Base-by-base conservation (phyloP, 805 yeast genomes). In the Metschnikowia gelsemii region DNA sequence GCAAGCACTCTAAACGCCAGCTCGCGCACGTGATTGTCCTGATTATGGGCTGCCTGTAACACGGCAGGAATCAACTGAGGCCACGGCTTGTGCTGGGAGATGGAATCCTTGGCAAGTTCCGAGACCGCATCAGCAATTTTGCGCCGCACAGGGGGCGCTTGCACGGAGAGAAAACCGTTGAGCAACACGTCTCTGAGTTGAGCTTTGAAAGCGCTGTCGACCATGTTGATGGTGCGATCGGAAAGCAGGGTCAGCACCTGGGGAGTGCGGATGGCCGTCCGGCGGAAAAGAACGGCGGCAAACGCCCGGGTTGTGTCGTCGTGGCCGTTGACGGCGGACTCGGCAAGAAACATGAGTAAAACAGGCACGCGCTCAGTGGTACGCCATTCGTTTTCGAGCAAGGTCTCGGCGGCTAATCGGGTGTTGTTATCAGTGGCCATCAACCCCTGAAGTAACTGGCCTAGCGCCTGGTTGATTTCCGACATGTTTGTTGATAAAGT, bases 111-210 rank as follows among this genome's bases (percentile, higher is more conserved):
- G 55, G 96, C 95, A 33, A 91, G 79, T 64, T 90, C 98, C 1
- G 97, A 87, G 35, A 93, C 84, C 7, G 96, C 95, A 69, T 93
- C 99, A 2, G 96, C 82, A 35, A 93, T 69, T 59, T 91, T 93
- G 63, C 91, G 96, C 59, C 97, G 81, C 23, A 88, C 88, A 48
- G 78, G 79, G 47, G 79, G 79, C n/a, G 84, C 68, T 59, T 83
- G 87, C 45, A 74, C 82, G 8, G 79, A 61, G 3, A 78, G 59
- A 55, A 91, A 87, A 12, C 96, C 98, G 44, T 75, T 75, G 50
- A 90, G 70, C 27, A 91, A 73, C 17, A 79, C 70, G 13, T 68
- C 52, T 50, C 95, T 79, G 38, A 91, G 79, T 56, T 83, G 84
- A 27, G 56, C 61, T 45, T 79, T 72, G 2, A 82, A 83, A 5